Percentiles rank a stretch among this genome's conserved stretches.
Evolutionary conservation across 306 rosid species (phyloP).

Genomic region (Lathyrus oleraceus): DNA sequence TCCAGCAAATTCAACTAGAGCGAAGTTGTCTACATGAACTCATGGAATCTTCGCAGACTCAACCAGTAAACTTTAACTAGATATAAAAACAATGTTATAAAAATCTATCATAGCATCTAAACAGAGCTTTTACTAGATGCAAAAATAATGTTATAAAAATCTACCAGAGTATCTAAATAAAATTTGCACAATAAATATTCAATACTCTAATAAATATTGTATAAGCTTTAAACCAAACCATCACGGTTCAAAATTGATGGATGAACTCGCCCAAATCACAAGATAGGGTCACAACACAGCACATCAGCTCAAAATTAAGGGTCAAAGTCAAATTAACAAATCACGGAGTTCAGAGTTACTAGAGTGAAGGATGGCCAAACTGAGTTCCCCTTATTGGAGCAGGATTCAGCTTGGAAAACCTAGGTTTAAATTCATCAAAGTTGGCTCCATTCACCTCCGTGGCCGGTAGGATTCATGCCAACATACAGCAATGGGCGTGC

Average conservation of each 20-base stretch:
- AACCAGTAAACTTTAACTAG: background rate
- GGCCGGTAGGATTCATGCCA: background rate
- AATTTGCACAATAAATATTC: background rate
- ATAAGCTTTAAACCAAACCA: background rate
- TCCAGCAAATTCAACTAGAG: constrained; percentile 15
- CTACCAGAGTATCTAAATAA: background rate
- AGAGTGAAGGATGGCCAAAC: background rate
- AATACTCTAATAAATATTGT: background rate
- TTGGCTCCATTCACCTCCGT: background rate
- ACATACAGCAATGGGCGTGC: background rate
- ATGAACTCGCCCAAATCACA: background rate
- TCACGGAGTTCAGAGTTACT: background rate
- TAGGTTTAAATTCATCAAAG: background rate
- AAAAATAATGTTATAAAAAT: background rate
- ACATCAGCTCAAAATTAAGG: background rate
- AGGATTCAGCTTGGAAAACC: background rate
- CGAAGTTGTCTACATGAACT: background rate
- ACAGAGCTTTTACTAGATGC: no score
- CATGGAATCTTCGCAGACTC: background rate
- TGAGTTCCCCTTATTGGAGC: background rate
- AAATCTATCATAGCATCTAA: background rate
- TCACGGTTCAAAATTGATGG: background rate
- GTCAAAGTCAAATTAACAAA: background rate
- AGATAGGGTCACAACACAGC: background rate
- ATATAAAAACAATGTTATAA: constrained; percentile 6